Evolutionary conservation across 257 asterid species (phyloP), one percentile per base, ranked within the genome.

Genomic region (Linaria vulgaris): DNA sequence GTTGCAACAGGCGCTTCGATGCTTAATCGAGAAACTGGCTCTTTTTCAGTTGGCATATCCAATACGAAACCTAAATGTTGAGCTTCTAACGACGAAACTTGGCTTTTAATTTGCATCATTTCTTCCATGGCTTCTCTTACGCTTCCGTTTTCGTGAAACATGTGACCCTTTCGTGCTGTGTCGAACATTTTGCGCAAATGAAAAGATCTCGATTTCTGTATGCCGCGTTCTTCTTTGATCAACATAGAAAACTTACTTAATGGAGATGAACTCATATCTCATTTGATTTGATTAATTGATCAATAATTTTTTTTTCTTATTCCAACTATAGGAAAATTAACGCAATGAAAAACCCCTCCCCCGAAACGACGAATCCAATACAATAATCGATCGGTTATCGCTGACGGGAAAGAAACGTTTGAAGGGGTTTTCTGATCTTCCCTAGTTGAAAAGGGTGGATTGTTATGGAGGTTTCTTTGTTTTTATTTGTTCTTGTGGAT

Each of bases 191-290:
- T 83, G 10, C 69, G 77, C 16, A 78, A 72, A 39, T 80, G 71
- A 57, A 80, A 84, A n/a, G 87, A 84, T 56, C 80, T 69, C 25
- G 85, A 66, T 56, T 83, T 81, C 54, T 71, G 70, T 46, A 80
- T 56, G 45, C 64, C 64, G 7, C 73, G 66, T 45, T 63, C 81
- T 54, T 80, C 83, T 10, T 54, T 53, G 11, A 76, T 76, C 85
- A 79, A 6, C 24, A 22, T 50, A 19, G 17, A 58, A 4, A 58
- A 23, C 21, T 20, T 7, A 38, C 9, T 8, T 17, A 34, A 19
- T 0, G 4, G 52, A 64, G 14, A 16, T 46, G 16, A 51, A 21
- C 11, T 30, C 41, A 24, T 34, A 38, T 16, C 13, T 23, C 53
- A 53, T 54, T 15, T 7, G 27, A 3, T 30, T n/a, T n/a, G 27